Conservation (phyloP, 2,329 filamentous ascomycete species). For the Celoporthe dispersa region DNA sequence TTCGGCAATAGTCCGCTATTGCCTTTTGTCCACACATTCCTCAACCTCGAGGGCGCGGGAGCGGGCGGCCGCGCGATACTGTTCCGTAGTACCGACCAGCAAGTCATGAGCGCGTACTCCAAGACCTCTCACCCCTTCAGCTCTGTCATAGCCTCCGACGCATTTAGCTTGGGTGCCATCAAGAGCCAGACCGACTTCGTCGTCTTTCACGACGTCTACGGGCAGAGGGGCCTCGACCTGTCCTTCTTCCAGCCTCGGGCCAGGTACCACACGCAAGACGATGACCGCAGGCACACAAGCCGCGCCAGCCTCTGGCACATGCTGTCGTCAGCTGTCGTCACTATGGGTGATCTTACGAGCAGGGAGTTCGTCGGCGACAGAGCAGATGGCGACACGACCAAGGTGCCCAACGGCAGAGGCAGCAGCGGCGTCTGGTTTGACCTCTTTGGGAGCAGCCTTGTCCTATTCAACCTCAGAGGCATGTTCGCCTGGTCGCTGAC, state of each 20-base stretch:
- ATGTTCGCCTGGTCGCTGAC: constrained; percentile 89
- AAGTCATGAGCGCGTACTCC: constrained; percentile 81
- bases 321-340: constrained; percentile 81
- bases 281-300: constrained; percentile 82
- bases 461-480: constrained; percentile 77
- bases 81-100: constrained; percentile 85
- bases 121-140: constrained; percentile 78
- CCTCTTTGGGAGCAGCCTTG: constrained; percentile 79
- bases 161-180: constrained; percentile 78
- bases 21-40: constrained; percentile 80
- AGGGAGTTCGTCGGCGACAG: constrained; percentile 66
- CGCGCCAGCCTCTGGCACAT: constrained; percentile 83
- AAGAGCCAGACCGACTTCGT: constrained; percentile 89
- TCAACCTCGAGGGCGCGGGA: constrained; percentile 94
- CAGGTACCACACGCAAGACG: constrained; percentile 88
- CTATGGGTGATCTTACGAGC: constrained; percentile 72
- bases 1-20: constrained; percentile 84
- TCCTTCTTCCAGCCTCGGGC: constrained; percentile 88
- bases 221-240: constrained; percentile 86
- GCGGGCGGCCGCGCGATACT: constrained; percentile 86
- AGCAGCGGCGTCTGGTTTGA: constrained; percentile 90
- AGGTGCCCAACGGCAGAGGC: constrained; percentile 68
- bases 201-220: constrained; percentile 76
- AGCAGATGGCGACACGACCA: constrained; percentile 58
- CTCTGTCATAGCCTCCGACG: constrained; percentile 79